Base-by-base conservation (phyloP, 805 yeast genomes). In the Saturnispora zaruensis region DNA sequence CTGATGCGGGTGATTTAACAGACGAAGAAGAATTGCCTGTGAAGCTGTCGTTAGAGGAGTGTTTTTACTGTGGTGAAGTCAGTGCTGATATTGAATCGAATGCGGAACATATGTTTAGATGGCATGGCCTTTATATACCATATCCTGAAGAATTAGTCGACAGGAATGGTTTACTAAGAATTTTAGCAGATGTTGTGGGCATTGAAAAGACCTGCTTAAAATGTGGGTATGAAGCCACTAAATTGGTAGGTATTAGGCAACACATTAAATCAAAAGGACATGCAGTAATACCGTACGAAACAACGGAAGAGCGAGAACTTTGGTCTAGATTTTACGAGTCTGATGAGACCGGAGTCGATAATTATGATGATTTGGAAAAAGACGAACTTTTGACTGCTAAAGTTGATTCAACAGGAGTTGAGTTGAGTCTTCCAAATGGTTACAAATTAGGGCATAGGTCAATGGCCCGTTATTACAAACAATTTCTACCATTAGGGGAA, bases 121-220 rank as follows among this genome's bases (percentile, higher is more conserved):
- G 64, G 41, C 96, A 86, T 64, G 98, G 98, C 0, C 74, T 93
- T 30, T 91, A 83, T 55, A 76, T 93, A 6, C 99, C 99, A 1
- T 96, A 93, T 61, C 70, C 76, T 54, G 76, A 79, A 18, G 87
- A 78, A 57, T 69, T 93, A 45, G 68, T 67, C 0, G 88, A 91
- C 63, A 65, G 76, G 36, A 76, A 73, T 30, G 97, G 96, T 0
- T 69, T 93, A 25, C 64, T 93, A 16, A 66, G 68, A 3, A 84
- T 83, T 60, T 66, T 93, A 50, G 88, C 86, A 23, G 89, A 87
- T 55, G 79, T 80, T 53, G 79, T 90, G 42, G 83, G 88, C 13
- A 68, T 82, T 26, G 96, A 96, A 26, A 79, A 84, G 57, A 76
- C 81, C 59, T 93, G 99, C 64, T 65, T 90, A 40, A 78, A 80